A percentile compares a stretch with the other conserved stretches of the same genome.
These are phyloP conservation scores for Gnomoniopsis smithogilvyi DNA, from an alignment of 2,329 filamentous ascomycete genomes.

Conservation along the genomic window DNA sequence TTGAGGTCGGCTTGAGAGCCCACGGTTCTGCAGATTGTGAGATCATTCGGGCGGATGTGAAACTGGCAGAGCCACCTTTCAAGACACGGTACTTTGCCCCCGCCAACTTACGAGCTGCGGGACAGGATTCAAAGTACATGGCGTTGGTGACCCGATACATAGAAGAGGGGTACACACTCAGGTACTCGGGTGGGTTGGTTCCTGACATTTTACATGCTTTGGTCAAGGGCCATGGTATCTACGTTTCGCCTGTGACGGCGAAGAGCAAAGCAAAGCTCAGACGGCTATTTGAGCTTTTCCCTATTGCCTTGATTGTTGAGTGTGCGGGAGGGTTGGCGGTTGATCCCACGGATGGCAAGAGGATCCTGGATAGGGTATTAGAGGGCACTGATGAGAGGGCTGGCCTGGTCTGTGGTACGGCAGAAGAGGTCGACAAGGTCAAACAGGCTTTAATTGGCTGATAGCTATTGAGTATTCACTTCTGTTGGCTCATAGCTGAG, in stretches of 20 bases:
- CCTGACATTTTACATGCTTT: slow-evolving; percentile 59
- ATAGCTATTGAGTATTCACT: neutral
- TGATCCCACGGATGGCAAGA: slow-evolving; percentile 40
- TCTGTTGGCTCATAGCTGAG: no score
- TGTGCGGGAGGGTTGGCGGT: slow-evolving; percentile 56
- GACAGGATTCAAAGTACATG: slow-evolving; percentile 47
- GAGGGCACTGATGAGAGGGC: slow-evolving; percentile 45
- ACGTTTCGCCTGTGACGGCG: slow-evolving; percentile 53
- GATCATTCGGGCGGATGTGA: slow-evolving; percentile 39
- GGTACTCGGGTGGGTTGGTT: slow-evolving; percentile 59
- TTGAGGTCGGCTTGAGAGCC: slow-evolving; percentile 47
- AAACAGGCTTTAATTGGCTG: slow-evolving; percentile 20
- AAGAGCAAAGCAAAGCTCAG: slow-evolving; percentile 54
- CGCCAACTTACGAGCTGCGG: slow-evolving; percentile 57
- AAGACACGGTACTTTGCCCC: slow-evolving; percentile 59
- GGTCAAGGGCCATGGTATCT: slow-evolving; percentile 60
- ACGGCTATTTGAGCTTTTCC: slow-evolving; percentile 56
- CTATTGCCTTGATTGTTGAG: slow-evolving; percentile 58
- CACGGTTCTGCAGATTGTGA: slow-evolving; percentile 25
- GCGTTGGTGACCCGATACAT: slow-evolving; percentile 48
- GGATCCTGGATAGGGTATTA: slow-evolving; percentile 38
- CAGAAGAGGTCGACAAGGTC: slow-evolving; percentile 42
- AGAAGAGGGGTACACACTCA: slow-evolving; percentile 51
- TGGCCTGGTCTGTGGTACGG: slow-evolving; percentile 48
- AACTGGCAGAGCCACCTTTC: slow-evolving; percentile 34